Percentiles rank a stretch among this genome's conserved stretches.
These are phyloP conservation scores for Aspergillus clavatus DNA, from an alignment of 2,329 filamentous ascomycete genomes.

Conservation along the genomic window DNA sequence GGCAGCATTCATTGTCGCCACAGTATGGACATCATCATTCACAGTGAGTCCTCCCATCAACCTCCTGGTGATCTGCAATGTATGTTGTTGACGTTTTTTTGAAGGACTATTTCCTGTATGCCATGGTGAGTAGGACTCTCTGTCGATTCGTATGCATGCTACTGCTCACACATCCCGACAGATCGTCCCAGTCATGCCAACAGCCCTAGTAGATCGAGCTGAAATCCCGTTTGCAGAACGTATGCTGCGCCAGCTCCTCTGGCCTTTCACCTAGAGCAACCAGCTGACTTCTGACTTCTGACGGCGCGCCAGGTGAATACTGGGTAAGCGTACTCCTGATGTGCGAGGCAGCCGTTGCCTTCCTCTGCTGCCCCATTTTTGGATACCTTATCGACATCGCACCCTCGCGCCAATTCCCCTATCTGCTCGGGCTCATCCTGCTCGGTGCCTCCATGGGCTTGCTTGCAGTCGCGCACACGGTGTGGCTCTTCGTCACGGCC, in stretches of 20 bases:
- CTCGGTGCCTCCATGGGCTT: slow-evolving; percentile 53
- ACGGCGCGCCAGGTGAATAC: slow-evolving; percentile 18
- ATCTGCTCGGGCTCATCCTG: slow-evolving; percentile 52
- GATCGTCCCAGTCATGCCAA: slow-evolving; percentile 31
- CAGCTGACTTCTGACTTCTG: too few relatives aligned
- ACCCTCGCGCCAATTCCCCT: slow-evolving; percentile 51
- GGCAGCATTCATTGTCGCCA: slow-evolving; percentile 55
- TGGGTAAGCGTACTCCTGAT: slow-evolving; percentile 29
- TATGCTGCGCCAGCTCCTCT: slow-evolving; percentile 10
- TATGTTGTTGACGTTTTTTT: background rate
- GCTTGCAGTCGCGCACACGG: slow-evolving; percentile 47
- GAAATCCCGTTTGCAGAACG: slow-evolving; percentile 21
- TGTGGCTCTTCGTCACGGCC: slow-evolving; percentile 48
- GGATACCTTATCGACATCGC: slow-evolving; percentile 26
- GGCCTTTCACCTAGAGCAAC: too few relatives aligned
- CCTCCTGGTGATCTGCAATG: background rate
- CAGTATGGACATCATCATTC: slow-evolving; percentile 42
- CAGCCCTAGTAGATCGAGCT: slow-evolving; percentile 22
- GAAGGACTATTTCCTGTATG: slow-evolving; percentile 28
- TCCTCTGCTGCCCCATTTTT: slow-evolving; percentile 26
- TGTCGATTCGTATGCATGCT: background rate
- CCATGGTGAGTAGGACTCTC: slow-evolving; percentile 23
- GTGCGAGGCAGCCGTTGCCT: slow-evolving; percentile 23
- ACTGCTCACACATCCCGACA: slow-evolving; percentile 4
- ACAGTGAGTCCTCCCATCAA: slow-evolving; percentile 20